Evolutionary conservation across 352 stramenopile genomes (phyloP).

Genomic region (Phytophthora tubulina): DNA sequence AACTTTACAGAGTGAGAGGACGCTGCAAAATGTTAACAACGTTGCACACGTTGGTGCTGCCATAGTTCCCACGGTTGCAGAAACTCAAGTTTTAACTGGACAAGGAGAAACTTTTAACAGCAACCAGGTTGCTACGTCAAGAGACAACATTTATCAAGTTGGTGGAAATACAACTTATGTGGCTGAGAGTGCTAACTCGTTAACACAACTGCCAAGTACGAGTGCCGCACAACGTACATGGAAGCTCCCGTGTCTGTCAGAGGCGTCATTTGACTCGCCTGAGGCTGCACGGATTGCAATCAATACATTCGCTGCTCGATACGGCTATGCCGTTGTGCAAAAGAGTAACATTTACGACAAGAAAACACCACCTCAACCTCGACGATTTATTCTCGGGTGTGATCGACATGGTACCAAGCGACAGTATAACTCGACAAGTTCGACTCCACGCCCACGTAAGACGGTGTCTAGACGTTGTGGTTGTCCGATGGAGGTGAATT

Average conservation of each 20-base stretch:
- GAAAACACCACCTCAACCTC: not conserved
- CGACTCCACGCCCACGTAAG: not conserved
- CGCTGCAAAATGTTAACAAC: too few species aligned
- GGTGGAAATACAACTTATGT: too few species aligned
- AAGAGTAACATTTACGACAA: not conserved
- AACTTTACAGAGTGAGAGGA: too few species aligned
- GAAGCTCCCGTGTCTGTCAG: not conserved
- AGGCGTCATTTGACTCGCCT: not conserved
- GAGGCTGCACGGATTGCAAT: not conserved
- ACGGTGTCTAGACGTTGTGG: not conserved
- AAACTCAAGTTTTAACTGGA: too few species aligned
- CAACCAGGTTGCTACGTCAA: too few species aligned
- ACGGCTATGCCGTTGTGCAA: constrained; percentile 2
- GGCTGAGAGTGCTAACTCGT: too few species aligned
- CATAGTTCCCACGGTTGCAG: too few species aligned
- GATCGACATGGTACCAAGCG: constrained; percentile 2
- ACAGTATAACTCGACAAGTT: not conserved
- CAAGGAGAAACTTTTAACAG: too few species aligned
- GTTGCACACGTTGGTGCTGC: too few species aligned
- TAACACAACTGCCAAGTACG: too few species aligned
- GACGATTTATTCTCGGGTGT: not conserved
- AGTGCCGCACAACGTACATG: not conserved
- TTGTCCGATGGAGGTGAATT: constrained; percentile 6
- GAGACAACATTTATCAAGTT: too few species aligned
- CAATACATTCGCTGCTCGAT: not conserved